Evolutionary conservation across 306 rosid species (phyloP).

Genomic region (Rosa rugosa): DNA sequence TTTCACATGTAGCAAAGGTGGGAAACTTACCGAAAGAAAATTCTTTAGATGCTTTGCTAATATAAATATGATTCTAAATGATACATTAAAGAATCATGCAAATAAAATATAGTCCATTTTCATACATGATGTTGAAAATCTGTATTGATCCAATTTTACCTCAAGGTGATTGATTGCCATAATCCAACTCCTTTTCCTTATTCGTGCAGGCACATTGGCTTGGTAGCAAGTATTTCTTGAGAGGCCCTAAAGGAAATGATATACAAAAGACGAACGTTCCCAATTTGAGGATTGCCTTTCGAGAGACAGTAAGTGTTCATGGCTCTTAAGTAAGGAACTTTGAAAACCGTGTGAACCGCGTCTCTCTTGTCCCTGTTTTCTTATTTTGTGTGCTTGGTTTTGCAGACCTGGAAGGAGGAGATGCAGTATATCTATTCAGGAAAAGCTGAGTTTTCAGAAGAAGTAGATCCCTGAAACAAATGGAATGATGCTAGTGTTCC

Average conservation of each 20-base stretch:
- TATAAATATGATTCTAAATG: not conserved
- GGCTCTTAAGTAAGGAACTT: not conserved
- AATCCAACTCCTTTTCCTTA: not conserved
- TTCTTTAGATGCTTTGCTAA: not conserved
- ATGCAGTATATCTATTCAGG: constrained; percentile 60
- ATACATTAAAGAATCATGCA: not conserved
- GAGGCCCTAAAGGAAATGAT: constrained; percentile 83
- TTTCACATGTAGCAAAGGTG: constrained; percentile 78
- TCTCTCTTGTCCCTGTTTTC: not conserved
- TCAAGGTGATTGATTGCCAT: not conserved
- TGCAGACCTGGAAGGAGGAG: constrained; percentile 87
- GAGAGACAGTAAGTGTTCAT: constrained; percentile 46
- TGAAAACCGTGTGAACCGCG: not conserved
- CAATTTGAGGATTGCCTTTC: constrained; percentile 54
- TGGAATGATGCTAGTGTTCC: not conserved
- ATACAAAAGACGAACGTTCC: constrained; percentile 81
- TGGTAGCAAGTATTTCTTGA: constrained; percentile 59
- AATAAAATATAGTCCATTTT: not conserved
- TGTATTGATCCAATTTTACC: not conserved
- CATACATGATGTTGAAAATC: not conserved
- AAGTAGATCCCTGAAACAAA: constrained; percentile 48
- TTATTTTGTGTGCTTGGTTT: constrained; percentile 21
- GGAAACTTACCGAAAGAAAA: not conserved
- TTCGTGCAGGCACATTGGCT: constrained; percentile 69
- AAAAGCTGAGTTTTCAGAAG: constrained; percentile 53